These are phyloP conservation scores for Hypoxylon perforatum DNA, from an alignment of 495 filamentous ascomycete species.

Conservation along the genomic window DNA sequence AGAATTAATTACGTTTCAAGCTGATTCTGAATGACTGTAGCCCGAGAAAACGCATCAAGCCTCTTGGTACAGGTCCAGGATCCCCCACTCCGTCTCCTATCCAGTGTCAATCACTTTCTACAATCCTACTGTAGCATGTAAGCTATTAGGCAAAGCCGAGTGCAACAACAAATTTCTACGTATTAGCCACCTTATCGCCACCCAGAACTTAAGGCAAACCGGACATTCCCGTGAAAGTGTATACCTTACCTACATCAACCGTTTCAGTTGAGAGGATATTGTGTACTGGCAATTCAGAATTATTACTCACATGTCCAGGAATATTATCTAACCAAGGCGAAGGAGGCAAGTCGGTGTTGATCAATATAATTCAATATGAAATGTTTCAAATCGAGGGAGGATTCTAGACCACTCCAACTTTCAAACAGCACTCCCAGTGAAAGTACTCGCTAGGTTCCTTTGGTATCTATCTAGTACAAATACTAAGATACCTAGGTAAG, in stretches of 20 bases:
- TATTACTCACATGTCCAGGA: too few species aligned
- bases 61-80: background rate
- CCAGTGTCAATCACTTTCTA: too few species aligned
- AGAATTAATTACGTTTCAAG: background rate
- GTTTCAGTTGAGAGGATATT: too few species aligned
- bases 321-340: background rate
- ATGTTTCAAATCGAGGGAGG: background rate
- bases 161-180: background rate
- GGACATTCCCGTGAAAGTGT: too few species aligned
- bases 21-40: too few species aligned
- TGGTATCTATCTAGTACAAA: background rate
- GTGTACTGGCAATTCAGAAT: too few species aligned
- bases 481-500: too few species aligned
- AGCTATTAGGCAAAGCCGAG: background rate
- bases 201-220: background rate
- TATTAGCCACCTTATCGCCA: background rate
- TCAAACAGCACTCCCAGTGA: background rate
- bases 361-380: slow-evolving; percentile 4
- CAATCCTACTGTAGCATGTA: background rate
- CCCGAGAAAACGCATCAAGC: background rate
- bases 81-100: background rate
- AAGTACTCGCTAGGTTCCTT: background rate
- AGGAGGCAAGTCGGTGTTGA: background rate
- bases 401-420: background rate
- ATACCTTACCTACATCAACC: too few species aligned